phyloP scores from a whole-genome alignment of 1,139 yeast genomes.

The Oligophagozyma castellii region DNA sequence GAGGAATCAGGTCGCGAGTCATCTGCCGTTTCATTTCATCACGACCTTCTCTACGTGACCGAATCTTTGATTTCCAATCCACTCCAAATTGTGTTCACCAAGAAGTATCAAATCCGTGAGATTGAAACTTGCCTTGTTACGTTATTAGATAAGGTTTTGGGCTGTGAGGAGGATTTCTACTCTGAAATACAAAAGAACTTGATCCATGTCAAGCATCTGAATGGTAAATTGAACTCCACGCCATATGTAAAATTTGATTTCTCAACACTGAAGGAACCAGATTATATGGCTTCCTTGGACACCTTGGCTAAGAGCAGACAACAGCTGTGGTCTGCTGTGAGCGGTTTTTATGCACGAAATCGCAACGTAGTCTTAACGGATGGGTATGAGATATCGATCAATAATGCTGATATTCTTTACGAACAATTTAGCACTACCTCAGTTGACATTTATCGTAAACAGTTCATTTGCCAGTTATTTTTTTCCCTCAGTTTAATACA shows the following conservation, averaged over 20 bases:
- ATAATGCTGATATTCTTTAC: slow-evolving; percentile 11
- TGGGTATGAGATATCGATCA: slow-evolving; percentile 12
- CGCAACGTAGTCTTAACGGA: slow-evolving; percentile 11
- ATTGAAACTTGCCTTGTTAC: too few species aligned
- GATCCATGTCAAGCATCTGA: slow-evolving; percentile 6
- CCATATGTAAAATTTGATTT: slow-evolving; percentile 10
- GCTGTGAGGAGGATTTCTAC: slow-evolving; percentile 18
- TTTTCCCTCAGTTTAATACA: slow-evolving; percentile 13
- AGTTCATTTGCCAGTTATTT: slow-evolving; percentile 16
- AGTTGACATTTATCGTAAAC: slow-evolving; percentile 19
- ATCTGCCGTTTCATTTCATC: too few species aligned
- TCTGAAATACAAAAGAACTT: slow-evolving; percentile 8
- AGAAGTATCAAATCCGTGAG: too few species aligned
- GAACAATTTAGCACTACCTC: slow-evolving; percentile 13
- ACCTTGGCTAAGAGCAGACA: slow-evolving; percentile 7
- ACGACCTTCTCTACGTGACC: too few species aligned
- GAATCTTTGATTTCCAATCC: too few species aligned
- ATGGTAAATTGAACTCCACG: slow-evolving; percentile 10
- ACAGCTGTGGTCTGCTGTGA: slow-evolving; percentile 10
- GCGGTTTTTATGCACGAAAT: slow-evolving; percentile 2
- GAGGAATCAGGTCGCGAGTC: too few species aligned
- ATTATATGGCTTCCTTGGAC: slow-evolving; percentile 9
- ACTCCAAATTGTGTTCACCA: too few species aligned
- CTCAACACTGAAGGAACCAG: slow-evolving; percentile 6
- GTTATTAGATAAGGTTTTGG: slow-evolving; percentile 17